Evolutionary conservation across 352 stramenopile genomes (phyloP).

Genomic region (Phytopythium sindhum): DNA sequence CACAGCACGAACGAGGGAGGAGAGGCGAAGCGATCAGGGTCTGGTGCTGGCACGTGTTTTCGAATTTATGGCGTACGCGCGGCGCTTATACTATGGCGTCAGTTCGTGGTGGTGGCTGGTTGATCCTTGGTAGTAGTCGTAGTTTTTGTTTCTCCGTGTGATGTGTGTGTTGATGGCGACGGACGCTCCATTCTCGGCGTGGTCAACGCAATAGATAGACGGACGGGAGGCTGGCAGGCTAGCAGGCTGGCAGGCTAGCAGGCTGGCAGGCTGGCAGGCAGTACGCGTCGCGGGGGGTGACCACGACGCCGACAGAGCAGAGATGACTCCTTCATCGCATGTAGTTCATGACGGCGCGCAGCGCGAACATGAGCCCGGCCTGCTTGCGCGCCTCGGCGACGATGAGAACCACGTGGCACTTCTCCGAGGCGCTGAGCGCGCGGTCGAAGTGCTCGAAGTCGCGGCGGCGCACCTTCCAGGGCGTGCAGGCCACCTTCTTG

Average conservation of each 20-base stretch:
- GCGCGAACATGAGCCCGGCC: constrained; percentile 82
- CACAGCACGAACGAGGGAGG: neutral
- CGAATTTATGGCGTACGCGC: neutral
- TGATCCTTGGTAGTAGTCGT: neutral
- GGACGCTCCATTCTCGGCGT: neutral
- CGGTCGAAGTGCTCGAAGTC: constrained; percentile 87
- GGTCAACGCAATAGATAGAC: constrained; percentile 1
- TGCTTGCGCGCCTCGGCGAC: constrained; percentile 84
- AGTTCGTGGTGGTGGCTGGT: neutral
- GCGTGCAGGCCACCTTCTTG: constrained; percentile 84
- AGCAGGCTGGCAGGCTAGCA: neutral
- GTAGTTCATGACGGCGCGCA: constrained; percentile 85
- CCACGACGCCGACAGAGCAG: neutral
- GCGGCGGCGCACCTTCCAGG: constrained; percentile 74
- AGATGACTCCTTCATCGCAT: constrained; percentile 42
- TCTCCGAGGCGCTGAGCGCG: constrained; percentile 73
- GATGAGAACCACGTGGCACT: constrained; percentile 82
- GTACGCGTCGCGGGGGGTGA: neutral
- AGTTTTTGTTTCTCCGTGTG: constrained; percentile 1
- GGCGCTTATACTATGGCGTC: neutral
- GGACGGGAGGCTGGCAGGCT: neutral
- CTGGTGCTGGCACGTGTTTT: neutral
- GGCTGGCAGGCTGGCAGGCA: neutral
- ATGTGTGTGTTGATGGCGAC: neutral
- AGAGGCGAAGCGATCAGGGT: neutral